Base-by-base conservation (phyloP, 1,284 basidiomycete genomes). In the Malassezia brasiliensis region DNA sequence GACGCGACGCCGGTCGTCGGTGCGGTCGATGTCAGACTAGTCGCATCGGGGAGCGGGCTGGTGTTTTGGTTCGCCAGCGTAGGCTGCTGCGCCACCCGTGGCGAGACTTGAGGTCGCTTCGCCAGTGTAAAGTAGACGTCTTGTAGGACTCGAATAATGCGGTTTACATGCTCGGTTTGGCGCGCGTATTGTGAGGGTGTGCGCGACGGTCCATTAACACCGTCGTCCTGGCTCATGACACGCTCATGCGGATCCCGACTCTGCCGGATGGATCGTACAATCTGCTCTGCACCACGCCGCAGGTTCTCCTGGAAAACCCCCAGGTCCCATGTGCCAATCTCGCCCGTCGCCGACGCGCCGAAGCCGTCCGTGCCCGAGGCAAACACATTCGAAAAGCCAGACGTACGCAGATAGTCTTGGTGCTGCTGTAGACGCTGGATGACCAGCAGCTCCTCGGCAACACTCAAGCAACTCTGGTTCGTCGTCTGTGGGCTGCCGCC, bases 351-450 rank as follows among this genome's bases (percentile, higher is more conserved):
- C 7, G 37, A 44, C 5, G 50, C 50, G 10, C 55, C 55, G 19
- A 57, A 57, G 1, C 55, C 55, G 32, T 57, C 55, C 8, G 55
- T 57, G 5, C 55, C 55, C 2, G 38, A 19, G 3, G 37, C 50
- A 36, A 48, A 52, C 9, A 40, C 48, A 25, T 32, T 51, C 3
- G 40, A 42, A 19, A 32, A 44, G 5, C 54, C 54, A 19, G 54
- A 44, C 9, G 17, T 45, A 3, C 31, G 47, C n/a, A 56, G 41
- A 36, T 47, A 50, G 28, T 51, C 28, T 25, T 47, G 38, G 28
- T 56, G 54, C 20, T 52, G 55, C n/a, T 52, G 35, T 2, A 57
- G 39, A 6, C 55, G 44, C 14, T 57, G 55, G 11, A 57, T 25
- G 4, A 57, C 55, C 19, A 35, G 32, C 11, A 39, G 31, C 28